A percentile compares a stretch with the other conserved stretches of the same genome.
Evolutionary conservation across 108 stramenopile species (phyloP).

Genomic region (Tribonema minus): DNA sequence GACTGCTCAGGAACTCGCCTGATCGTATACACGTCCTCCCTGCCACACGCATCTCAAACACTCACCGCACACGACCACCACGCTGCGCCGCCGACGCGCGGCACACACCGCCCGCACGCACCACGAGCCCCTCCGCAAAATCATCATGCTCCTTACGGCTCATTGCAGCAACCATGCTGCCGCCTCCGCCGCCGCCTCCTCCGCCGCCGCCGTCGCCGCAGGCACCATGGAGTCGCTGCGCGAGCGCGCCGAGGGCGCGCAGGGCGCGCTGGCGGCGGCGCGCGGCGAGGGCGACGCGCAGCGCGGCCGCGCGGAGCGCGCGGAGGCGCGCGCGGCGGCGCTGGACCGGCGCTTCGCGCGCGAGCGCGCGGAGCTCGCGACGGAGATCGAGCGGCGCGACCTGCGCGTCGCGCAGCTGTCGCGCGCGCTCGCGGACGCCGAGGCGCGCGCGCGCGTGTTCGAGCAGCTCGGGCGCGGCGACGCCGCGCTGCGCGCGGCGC

Average conservation of each 20-base stretch:
- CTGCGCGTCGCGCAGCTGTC: not conserved
- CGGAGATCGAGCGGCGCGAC: not conserved
- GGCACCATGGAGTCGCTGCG: not conserved
- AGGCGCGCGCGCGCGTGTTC: not conserved
- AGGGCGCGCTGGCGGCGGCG: not conserved
- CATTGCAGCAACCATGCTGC: no score
- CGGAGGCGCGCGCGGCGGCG: not conserved
- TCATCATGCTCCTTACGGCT: no score
- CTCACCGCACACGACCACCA: no score
- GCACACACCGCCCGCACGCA: no score
- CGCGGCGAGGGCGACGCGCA: not conserved
- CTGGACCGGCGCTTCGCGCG: not conserved
- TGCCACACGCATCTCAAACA: no score
- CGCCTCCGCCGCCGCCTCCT: no score
- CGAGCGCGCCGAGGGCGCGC: not conserved
- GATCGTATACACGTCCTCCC: no score
- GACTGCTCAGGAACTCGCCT: no score
- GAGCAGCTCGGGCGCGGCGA: not conserved
- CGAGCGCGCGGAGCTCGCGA: not conserved
- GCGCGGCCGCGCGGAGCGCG: not conserved
- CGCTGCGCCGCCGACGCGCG: no score
- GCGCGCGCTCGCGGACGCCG: not conserved
- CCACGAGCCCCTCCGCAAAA: no score
- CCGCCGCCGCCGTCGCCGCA: not conserved
- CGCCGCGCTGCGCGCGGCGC: not conserved